phyloP scores from a whole-genome alignment of 2,329 filamentous ascomycete species.

The Madurella fahalii region DNA sequence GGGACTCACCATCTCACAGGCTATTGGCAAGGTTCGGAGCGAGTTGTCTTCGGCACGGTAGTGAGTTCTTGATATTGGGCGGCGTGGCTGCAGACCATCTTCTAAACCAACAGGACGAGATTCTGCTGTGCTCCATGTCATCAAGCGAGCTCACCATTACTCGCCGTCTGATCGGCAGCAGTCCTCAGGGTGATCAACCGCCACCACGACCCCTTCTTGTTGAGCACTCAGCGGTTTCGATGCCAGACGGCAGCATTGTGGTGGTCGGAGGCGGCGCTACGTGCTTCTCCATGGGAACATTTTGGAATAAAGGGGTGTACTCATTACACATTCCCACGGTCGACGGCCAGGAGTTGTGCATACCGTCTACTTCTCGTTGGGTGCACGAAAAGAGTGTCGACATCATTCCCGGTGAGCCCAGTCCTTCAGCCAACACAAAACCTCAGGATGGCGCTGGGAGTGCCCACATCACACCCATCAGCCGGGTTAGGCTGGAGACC shows the following conservation, averaged over 20 bases:
- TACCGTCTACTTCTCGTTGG: conserved; percentile 8
- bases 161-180: conserved; percentile 20
- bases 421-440: not conserved
- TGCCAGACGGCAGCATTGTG: conserved; percentile 48
- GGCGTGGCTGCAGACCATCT: conserved; percentile 41
- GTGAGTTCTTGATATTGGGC: conserved; percentile 37
- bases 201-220: conserved; percentile 60
- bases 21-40: conserved; percentile 42
- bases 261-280: conserved; percentile 77
- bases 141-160: conserved; percentile 26
- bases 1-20: conserved; percentile 7
- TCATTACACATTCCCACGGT: conserved; percentile 29
- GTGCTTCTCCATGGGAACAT: conserved; percentile 87
- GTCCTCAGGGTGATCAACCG: not conserved
- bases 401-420: conserved; percentile 18
- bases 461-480: conserved; percentile 36
- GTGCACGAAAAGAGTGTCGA: conserved; percentile 21
- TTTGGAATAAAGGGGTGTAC: conserved; percentile 66
- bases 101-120: conserved; percentile 47
- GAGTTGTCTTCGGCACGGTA: conserved; percentile 29
- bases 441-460: not conserved
- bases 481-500: conserved; percentile 49
- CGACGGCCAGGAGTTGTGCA: not conserved
- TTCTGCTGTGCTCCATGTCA: conserved; percentile 40
- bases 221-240: conserved; percentile 56